phyloP scores from a whole-genome alignment of 2,329 filamentous ascomycete species.

The Beauveria medogensis region DNA sequence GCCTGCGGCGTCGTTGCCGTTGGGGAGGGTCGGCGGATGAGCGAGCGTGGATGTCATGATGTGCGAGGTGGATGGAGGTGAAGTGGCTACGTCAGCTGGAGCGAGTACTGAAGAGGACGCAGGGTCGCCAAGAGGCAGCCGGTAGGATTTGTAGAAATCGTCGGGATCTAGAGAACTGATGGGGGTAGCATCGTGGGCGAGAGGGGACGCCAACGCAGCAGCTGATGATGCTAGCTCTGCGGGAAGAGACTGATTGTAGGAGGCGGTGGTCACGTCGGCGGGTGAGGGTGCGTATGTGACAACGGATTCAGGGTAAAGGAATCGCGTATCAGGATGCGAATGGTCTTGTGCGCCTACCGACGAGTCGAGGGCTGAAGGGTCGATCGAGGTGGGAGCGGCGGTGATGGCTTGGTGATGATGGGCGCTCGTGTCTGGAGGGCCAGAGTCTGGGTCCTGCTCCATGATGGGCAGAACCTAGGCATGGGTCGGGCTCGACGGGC shows the following conservation, averaged over 20 bases:
- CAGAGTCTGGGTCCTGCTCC: conserved; percentile 29
- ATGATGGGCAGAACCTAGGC: conserved; percentile 35
- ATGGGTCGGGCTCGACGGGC: conserved; percentile 35
- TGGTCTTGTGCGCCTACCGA: not conserved
- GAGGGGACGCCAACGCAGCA: conserved; percentile 12
- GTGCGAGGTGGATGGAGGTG: not conserved
- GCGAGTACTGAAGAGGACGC: conserved; percentile 25
- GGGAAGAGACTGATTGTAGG: conserved; percentile 5
- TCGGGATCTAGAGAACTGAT: conserved; percentile 41
- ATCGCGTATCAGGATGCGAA: conserved; percentile 6
- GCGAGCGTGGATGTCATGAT: conserved; percentile 32
- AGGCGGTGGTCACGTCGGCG: conserved; percentile 15
- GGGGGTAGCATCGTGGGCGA: conserved; percentile 30
- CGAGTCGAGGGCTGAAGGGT: not conserved
- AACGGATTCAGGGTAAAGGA: not conserved
- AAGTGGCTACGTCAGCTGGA: not conserved
- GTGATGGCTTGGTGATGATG: conserved; percentile 16
- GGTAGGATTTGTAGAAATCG: conserved; percentile 48
- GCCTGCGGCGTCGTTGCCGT: conserved; percentile 40
- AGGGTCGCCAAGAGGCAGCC: conserved; percentile 19
- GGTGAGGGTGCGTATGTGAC: conserved; percentile 22
- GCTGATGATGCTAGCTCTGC: conserved; percentile 5
- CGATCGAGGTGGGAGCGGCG: conserved; percentile 13
- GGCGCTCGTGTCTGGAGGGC: conserved; percentile 12
- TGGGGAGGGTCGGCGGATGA: conserved; percentile 38